phyloP scores from a whole-genome alignment of 176 grass and related monocot species.

The Sorghum bicolor region DNA sequence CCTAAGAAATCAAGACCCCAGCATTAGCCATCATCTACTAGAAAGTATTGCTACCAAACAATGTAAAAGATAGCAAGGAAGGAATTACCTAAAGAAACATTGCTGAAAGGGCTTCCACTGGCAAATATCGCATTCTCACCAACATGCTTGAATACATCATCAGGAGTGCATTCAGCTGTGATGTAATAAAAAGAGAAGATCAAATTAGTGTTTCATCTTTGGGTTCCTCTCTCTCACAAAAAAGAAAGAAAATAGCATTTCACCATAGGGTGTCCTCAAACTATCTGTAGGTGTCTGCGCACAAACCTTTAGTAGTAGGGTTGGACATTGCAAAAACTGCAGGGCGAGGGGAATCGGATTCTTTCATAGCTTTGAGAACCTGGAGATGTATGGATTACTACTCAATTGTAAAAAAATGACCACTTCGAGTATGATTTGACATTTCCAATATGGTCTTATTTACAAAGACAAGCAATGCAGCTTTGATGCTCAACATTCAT shows the following conservation, averaged over 20 bases:
- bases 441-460: not conserved
- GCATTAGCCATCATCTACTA: slow-evolving; percentile 10
- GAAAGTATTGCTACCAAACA: slow-evolving; percentile 1
- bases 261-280: slow-evolving; percentile 4
- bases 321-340: slow-evolving; percentile 99
- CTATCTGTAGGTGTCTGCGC: not conserved
- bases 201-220: slow-evolving; percentile 25
- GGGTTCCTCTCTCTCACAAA: not conserved
- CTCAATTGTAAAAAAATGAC: slow-evolving; percentile 12
- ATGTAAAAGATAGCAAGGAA: slow-evolving; percentile 13
- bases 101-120: slow-evolving; percentile 88
- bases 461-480: not conserved
- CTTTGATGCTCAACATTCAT: not conserved
- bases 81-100: slow-evolving; percentile 74
- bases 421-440: not conserved
- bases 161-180: slow-evolving; percentile 91
- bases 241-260: not conserved
- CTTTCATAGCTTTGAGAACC: slow-evolving; percentile 95
- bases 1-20: slow-evolving; percentile 39
- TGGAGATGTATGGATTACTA: slow-evolving; percentile 40
- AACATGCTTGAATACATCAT: slow-evolving; percentile 85
- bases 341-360: slow-evolving; percentile 82
- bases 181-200: slow-evolving; percentile 29
- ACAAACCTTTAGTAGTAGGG: slow-evolving; percentile 80
- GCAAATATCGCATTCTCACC: slow-evolving; percentile 93